Conservation (phyloP, 306 rosid species). For the Chamaecrista fasciculata region DNA sequence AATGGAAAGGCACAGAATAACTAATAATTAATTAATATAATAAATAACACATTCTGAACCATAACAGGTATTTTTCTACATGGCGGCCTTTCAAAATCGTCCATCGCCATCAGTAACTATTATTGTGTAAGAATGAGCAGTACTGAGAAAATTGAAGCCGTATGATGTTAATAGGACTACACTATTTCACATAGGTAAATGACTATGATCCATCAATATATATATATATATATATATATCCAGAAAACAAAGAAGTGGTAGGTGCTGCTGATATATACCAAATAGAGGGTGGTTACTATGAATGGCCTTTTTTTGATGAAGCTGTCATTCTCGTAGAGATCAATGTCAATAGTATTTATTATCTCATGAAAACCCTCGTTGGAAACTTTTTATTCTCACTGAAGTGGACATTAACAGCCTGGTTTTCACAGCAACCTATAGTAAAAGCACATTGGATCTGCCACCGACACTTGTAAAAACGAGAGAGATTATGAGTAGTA, state of each 20-base stretch:
- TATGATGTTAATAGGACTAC: conserved; percentile 73
- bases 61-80: conserved; percentile 35
- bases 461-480: conserved; percentile 34
- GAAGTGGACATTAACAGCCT: conserved; percentile 23
- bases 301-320: conserved; percentile 33
- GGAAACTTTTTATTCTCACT: conserved; percentile 43
- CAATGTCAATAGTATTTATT: conserved; percentile 50
- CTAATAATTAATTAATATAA: conserved; percentile 10
- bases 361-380: conserved; percentile 41
- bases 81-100: conserved; percentile 26
- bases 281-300: conserved; percentile 22
- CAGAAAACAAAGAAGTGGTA: conserved; percentile 26
- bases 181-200: conserved; percentile 37
- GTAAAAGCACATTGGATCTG: conserved; percentile 31
- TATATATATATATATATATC: neutral
- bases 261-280: conserved; percentile 35
- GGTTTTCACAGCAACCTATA: conserved; percentile 20
- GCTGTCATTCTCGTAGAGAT: conserved; percentile 54
- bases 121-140: conserved; percentile 48
- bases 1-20: conserved; percentile 40
- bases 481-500: conserved; percentile 13
- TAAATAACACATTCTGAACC: conserved; percentile 15
- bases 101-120: conserved; percentile 63
- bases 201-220: conserved; percentile 20
- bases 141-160: conserved; percentile 39